Base-by-base conservation (phyloP, 306 rosid genomes). In the Coriaria nepalensis region DNA sequence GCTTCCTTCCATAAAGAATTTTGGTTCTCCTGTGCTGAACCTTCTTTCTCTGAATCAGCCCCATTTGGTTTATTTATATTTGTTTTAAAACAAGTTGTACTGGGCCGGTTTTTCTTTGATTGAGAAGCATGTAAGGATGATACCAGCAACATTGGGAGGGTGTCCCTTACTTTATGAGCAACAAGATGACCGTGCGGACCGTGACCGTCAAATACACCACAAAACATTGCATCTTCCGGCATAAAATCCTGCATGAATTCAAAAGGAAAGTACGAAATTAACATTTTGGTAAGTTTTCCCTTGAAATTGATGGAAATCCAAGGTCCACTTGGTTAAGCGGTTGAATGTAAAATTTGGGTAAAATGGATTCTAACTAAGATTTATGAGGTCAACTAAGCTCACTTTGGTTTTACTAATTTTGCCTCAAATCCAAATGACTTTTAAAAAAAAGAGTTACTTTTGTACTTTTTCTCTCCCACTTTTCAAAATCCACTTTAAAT, bases 151-250 rank as follows among this genome's bases (percentile, higher is more conserved):
- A 73, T 5, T 0, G 97, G 97, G 56, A 90, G 64, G 10, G 78
- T 54, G 67, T 90, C 97, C 73, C 94, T 77, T 14, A 90, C 97
- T 68, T 71, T 90, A 50, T 87, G 84, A 0, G 97, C 95, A 40
- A 90, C 97, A 47, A 84, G 77, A 71, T 90, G 97, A 44, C 97
- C 97, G 0, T 79, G 76, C 0, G 94, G 98, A 45, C 98, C 98
- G 14, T 90, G 98, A 7, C 98, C 98, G 43, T 90, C 98, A 62
- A 85, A 90, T 13, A 90, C 72, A 49, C 98, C 98, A 56, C 98
- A 90, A 44, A 90, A 85, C 49, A 56, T 71, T 50, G 61, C 77
- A 71, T 82, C 98, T 43, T 85, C 92, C 2, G 93, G 68, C 71
- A 77, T 61, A 56, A 84, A 90, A 66, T 90, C 97, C 97, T 90